Base-by-base conservation (phyloP, 257 asterid genomes). In the Fraxinus americana region DNA sequence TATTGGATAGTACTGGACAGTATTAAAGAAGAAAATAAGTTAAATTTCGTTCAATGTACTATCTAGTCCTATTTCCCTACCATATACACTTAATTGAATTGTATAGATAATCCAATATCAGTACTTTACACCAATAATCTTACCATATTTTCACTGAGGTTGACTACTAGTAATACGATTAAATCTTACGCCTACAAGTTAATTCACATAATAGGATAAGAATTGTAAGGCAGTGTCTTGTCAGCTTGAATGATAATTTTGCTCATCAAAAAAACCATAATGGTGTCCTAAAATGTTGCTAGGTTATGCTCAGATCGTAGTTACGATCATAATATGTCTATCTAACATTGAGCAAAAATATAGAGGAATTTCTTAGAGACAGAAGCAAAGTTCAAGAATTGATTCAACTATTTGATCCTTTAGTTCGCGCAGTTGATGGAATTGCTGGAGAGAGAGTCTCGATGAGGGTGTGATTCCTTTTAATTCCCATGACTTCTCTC, bases 371-470 rank as follows among this genome's bases (percentile, higher is more conserved):
- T 76, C 82, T 93, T 82, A 89, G 95, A 83, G 97, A 91, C 85
- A 85, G 93, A 89, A 88, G 91, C 84, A 90, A 93, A 84, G 99
- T 95, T 79, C 85, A 88, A 65, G 88, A 86, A 66, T 70, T 95
- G 79, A 98, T 93, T 79, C 82, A 90, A 57, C 74, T 85, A 75
- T 93, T 95, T 75, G 96, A 95, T 83, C 99, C 98, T 59, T 52
- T 88, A 79, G 98, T 95, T 71, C 89, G 98, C 71, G 82, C 78
- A 35, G 92, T 93, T 36, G 98, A 95, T 67, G 80, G 75, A 48
- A 41, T 89, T 27, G 82, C 92, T 50, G 97, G 99, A 80, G 98
- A 95, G 85, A 89, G 63, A 75, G 97, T 95, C 75, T 93, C 99
- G 17, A 95, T 95, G 97, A 87, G 99, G 92, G 99, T 95, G 76